Evolutionary conservation across 2,329 filamentous ascomycete genomes (phyloP).

Genomic region (Colletotrichum incanum): DNA sequence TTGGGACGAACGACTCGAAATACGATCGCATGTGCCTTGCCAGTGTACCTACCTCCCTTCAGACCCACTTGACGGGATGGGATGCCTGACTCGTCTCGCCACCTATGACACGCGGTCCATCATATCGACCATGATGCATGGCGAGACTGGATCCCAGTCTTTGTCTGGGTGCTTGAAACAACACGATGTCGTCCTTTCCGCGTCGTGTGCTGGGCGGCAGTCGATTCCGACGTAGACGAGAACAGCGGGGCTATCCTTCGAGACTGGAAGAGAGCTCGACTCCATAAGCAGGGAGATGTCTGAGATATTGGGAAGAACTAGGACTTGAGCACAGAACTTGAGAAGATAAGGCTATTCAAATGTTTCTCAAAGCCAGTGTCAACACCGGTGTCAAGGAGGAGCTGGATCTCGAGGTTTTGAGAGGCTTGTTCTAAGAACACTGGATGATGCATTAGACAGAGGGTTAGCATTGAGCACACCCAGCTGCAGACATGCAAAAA

Average conservation of each 20-base stretch:
- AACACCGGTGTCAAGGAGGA: not conserved
- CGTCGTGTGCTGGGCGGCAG: not conserved
- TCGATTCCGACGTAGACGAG: no score
- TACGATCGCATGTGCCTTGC: not conserved
- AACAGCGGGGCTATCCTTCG: not conserved
- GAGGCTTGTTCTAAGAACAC: not conserved
- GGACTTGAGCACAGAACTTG: not conserved
- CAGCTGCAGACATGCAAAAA: no score
- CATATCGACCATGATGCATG: not conserved
- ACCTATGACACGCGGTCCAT: not conserved
- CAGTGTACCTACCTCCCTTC: not conserved
- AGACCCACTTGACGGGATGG: not conserved
- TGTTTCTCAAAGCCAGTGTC: not conserved
- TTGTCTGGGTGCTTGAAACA: no score
- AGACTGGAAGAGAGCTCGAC: not conserved
- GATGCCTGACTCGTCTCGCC: slow-evolving; percentile 7
- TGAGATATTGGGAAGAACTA: not conserved
- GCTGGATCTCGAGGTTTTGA: not conserved
- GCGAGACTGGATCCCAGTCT: not conserved
- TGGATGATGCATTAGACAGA: not conserved
- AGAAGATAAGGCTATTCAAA: not conserved
- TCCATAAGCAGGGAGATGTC: not conserved
- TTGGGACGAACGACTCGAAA: slow-evolving; percentile 25
- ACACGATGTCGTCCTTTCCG: not conserved
- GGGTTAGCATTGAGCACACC: no score